Percentiles rank a stretch among this genome's conserved stretches.
phyloP scores from a whole-genome alignment of 2,329 filamentous ascomycete genomes.

The Meredithiella fracta region DNA sequence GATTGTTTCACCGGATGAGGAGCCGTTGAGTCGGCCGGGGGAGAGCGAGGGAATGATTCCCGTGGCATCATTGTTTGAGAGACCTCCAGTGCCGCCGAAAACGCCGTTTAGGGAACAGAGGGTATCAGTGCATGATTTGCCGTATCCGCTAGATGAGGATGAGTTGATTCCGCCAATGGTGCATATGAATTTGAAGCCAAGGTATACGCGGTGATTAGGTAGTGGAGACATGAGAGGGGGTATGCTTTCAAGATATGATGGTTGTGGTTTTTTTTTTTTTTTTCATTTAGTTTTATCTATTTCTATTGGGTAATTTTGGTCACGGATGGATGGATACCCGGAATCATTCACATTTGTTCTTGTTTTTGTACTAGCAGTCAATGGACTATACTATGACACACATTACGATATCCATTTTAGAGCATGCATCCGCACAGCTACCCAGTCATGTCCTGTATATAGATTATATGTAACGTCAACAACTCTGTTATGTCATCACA shows the following conservation, averaged over 20 bases:
- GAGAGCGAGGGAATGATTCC: conserved; percentile 9
- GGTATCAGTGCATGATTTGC: conserved; percentile 29
- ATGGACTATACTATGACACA: not conserved
- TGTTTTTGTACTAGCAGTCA: not conserved
- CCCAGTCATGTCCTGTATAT: not conserved
- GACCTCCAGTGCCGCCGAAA: conserved; percentile 62
- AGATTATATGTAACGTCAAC: not conserved
- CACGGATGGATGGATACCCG: not conserved
- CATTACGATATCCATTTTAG: no score
- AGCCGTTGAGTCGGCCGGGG: conserved; percentile 23
- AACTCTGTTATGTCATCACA: no score
- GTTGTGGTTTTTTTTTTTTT: not conserved
- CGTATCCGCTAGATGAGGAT: conserved; percentile 57
- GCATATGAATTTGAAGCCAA: conserved; percentile 74
- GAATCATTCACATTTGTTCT: not conserved
- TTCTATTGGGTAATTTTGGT: not conserved
- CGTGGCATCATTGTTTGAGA: conserved; percentile 23
- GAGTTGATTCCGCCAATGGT: conserved; percentile 70
- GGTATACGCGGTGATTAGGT: conserved; percentile 30
- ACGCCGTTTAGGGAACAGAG: conserved; percentile 45
- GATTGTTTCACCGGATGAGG: conserved; percentile 43
- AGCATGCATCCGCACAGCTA: no score
- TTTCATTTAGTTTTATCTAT: not conserved
- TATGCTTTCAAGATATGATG: not conserved
- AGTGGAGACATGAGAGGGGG: conserved; percentile 21